A percentile compares a stretch with the other conserved stretches of the same genome.
Conservation (phyloP, 1,284 basidiomycete genomes). For the Malassezia sp. region DNA sequence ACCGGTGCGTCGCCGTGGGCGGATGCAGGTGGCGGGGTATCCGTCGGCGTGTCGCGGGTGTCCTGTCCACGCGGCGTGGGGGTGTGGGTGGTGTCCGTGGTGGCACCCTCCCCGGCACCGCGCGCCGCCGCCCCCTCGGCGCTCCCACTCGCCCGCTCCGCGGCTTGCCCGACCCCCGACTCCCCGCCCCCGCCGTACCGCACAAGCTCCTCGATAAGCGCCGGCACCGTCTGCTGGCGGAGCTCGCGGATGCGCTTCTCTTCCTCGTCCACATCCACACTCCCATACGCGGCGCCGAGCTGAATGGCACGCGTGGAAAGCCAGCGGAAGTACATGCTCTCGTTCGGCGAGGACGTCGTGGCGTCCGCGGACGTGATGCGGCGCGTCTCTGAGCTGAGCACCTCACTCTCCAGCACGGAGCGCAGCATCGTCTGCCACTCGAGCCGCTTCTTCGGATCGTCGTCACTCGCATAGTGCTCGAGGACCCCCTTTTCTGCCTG, state of each 20-base stretch:
- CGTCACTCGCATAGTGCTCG: slow-evolving; percentile 7
- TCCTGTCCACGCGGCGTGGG: too few species aligned
- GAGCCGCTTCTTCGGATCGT: slow-evolving; percentile 27
- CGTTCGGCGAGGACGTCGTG: slow-evolving; percentile 27
- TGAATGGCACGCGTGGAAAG: slow-evolving; percentile 77
- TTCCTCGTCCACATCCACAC: slow-evolving; percentile 68
- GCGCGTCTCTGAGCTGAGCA: slow-evolving; percentile 43
- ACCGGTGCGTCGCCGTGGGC: too few species aligned
- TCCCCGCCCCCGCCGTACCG: slow-evolving; percentile 56
- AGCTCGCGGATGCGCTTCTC: slow-evolving; percentile 68
- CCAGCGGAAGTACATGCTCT: slow-evolving; percentile 57
- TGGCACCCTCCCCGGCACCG: too few species aligned
- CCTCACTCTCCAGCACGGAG: slow-evolving; percentile 42
- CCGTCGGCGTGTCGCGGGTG: not conserved
- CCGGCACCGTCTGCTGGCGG: slow-evolving; percentile 65
- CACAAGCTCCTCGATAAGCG: slow-evolving; percentile 70
- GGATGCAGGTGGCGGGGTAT: too few species aligned
- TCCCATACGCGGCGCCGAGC: slow-evolving; percentile 50
- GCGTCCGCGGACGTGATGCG: slow-evolving; percentile 47
- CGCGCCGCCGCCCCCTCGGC: not conserved
- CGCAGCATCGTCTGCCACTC: slow-evolving; percentile 47
- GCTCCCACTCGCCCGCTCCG: slow-evolving; percentile 19
- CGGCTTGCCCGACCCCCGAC: too few species aligned
- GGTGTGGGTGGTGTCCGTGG: not conserved
- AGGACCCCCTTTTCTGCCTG: slow-evolving; percentile 11